These are phyloP conservation scores for Scleroderma bovista DNA, from an alignment of 768 basidiomycete genomes.

Conservation along the genomic window DNA sequence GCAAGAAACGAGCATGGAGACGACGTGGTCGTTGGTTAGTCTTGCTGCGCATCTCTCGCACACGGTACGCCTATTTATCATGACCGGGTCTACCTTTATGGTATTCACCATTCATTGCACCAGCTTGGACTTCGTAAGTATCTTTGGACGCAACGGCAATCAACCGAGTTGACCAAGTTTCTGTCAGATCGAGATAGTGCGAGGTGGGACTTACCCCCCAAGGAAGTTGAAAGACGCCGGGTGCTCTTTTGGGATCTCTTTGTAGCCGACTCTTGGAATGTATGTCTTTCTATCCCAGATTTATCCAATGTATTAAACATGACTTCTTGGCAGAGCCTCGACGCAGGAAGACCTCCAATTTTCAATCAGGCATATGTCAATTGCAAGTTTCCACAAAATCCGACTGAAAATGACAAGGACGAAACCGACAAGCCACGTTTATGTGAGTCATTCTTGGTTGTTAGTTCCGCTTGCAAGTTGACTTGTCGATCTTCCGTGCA, in stretches of 20 bases:
- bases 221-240: slow-evolving; percentile 60
- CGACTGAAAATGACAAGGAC: slow-evolving; percentile 3
- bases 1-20: slow-evolving; percentile 66
- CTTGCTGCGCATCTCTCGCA: slow-evolving; percentile 63
- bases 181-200: slow-evolving; percentile 54
- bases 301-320: slow-evolving; percentile 6
- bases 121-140: slow-evolving; percentile 68
- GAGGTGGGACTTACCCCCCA: slow-evolving; percentile 56
- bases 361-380: slow-evolving; percentile 64
- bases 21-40: slow-evolving; percentile 61
- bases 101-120: slow-evolving; percentile 12
- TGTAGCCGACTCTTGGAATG: slow-evolving; percentile 65
- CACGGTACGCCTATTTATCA: slow-evolving; percentile 40
- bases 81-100: slow-evolving; percentile 32
- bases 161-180: slow-evolving; percentile 6
- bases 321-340: slow-evolving; percentile 45
- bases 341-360: slow-evolving; percentile 65
- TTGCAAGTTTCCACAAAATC: slow-evolving; percentile 49
- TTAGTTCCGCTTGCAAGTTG: not conserved
- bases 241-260: slow-evolving; percentile 78
- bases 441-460: slow-evolving; percentile 21
- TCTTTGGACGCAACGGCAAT: slow-evolving; percentile 5
- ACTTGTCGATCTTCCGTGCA: slow-evolving; percentile 19
- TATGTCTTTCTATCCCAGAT: slow-evolving; percentile 10
- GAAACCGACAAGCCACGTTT: slow-evolving; percentile 19